Evolutionary conservation across 2,329 filamentous ascomycete species (phyloP), one percentile per base, ranked within the genome.

Genomic region (Ophiostoma ips): DNA sequence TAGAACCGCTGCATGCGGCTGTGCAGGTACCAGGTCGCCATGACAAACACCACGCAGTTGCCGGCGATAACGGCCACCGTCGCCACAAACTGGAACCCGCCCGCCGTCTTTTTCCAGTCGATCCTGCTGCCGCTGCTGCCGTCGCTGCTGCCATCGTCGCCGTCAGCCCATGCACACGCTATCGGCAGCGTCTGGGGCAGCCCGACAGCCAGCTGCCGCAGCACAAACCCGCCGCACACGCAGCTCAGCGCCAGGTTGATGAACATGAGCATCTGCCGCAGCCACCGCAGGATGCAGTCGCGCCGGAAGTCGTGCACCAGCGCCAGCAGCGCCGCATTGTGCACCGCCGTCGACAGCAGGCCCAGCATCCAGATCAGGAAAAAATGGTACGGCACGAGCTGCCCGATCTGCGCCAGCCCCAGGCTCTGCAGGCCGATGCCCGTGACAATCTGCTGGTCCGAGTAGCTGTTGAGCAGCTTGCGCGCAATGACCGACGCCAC

Each of bases 301-400:
- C 79, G 66, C 55, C 76, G 77, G 64, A 81, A 82, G 58, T 83
- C 79, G 58, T 75, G 74, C 2, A 79, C 76, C 33, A 84, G 70
- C 1, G 77, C 77, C n/a, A 84, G 68, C 15, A 84, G 65, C 0
- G 79, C 77, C 5, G 76, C 71, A 52, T 82, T 79, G 61, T 84
- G 80, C 3, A 80, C 81, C 1, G 77, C 76, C 55, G 77, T 82
- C 15, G 77, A 77, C 8, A 84, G 67, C 12, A 82, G 63, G 0
- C 76, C 77, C 2, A 84, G 66, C 66, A 83, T 79, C 80, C 79
- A 84, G 55, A 84, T 75, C 50, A 83, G 71, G 66, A 83, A 83
- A 66, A 84, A 83, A 63, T 84, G 80, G 60, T 84, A 84, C 0
- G 78, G 72, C 0, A 80, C 71, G 60, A 84, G 72, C 5, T 67